Evolutionary conservation across 2,329 filamentous ascomycete species (phyloP), one percentile per base, ranked within the genome.

Genomic region (Biscogniauxia marginata): DNA sequence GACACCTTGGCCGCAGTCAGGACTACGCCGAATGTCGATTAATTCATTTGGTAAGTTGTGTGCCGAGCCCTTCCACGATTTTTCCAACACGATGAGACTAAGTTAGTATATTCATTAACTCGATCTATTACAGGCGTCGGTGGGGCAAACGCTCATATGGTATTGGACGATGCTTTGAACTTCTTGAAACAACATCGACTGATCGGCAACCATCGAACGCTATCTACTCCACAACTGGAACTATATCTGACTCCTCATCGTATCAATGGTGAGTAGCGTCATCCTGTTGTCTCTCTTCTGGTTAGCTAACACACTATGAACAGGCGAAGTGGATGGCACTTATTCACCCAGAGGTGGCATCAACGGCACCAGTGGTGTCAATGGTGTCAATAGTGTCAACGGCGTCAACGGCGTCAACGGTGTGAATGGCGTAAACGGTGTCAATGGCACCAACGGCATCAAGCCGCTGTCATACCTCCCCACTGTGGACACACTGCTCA

Each of bases 21-120:
- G 58, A 11, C 25, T 63, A 7, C 56, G 61, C n/a, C 46, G 61
- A 48, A 58, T 61, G 56, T 63, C 61, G 3, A 56, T 53, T 8
- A 53, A 53, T 30, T 53, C 52, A 8, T 53, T 53, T 30, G 52
- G 52, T 47, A 44, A n/a, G 25, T 22, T 20, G 7, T 20, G 46
- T 30, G 23, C 46, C 20, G 24, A 49, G n/a, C 3, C 46, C n/a
- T 21, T 9, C 3, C 20, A 11, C n/a, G 21, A 24, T 30, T 20
- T 11, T 50, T 19, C 23, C 4, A 22, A 19, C 7, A n/a, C 19
- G 45, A 46, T 7, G 24, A 30, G 47, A 7, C 47, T 49, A 30
- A 23, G 45, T 23, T 46, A 23, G n/a, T 16, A 30, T 23, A 25
- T 8, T 24, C 19, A 23, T 30, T 49, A 24, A 30, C 21, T 30